Base-by-base conservation (phyloP, 2,329 filamentous ascomycete genomes). In the Pseudogymnoascus sp. region DNA sequence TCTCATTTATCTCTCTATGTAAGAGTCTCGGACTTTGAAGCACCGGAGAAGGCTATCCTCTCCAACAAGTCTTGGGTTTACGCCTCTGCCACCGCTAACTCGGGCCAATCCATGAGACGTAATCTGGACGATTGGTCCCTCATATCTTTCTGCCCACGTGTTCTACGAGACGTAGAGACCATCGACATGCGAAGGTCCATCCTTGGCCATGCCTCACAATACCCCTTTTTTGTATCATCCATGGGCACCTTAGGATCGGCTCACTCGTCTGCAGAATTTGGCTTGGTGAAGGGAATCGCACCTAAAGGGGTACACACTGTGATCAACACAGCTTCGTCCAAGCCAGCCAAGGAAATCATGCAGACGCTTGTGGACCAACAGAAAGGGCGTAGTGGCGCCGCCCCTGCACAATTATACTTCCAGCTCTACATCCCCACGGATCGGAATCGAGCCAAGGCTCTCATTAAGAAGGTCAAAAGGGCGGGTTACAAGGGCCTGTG, bases 401-500 rank as follows among this genome's bases (percentile, higher is more conserved):
- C 21, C 5, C 41, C 21, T n/a, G 41, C 41, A 25, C 41, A 45
- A 45, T 71, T 80, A 61, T 82, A 83, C 74, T 83, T 84, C 68
- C 83, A 85, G 69, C 75, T 86, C 6, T 86, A 86, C 67, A 80
- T 85, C 59, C 79, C 84, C 71, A 79, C 78, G 65, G 75, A 83
- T 65, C 76, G 81, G 0, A 60, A 67, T 7, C 78, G 80, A 62
- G 80, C 81, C 9, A 78, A 78, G 61, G 71, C 72, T 1, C 71
- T 84, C 0, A 71, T 86, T 2, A 69, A 68, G 7, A 71, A 76
- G 18, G 79, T 81, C 1, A 72, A 74, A 4, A 71, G 73, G 43
- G 69, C 75, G 1, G 78, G 79, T 1, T 75, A 80, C 31, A 75
- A 76, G 60, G 81, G 77, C n/a, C 71, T 85, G 11, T 80, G 84